Percentiles rank a stretch among this genome's conserved stretches.
These are phyloP conservation scores for Penicillium verrucosum DNA, from an alignment of 2,329 filamentous ascomycete species.

Conservation along the genomic window DNA sequence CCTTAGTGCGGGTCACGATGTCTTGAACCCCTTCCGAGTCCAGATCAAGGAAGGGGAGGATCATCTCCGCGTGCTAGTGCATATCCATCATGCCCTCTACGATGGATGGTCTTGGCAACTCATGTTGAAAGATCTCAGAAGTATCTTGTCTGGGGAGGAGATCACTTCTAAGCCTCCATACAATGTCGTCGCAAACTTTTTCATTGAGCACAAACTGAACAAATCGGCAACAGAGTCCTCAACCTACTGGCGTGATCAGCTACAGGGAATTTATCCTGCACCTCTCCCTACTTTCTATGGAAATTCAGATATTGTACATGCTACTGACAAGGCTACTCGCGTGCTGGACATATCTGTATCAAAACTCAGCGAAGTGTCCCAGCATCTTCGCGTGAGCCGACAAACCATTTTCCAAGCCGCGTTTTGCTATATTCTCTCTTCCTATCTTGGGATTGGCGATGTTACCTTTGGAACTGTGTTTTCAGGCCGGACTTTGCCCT, in stretches of 20 bases:
- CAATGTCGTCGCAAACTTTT: constrained; percentile 54
- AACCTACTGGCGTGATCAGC: constrained; percentile 67
- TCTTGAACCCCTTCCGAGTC: constrained; percentile 62
- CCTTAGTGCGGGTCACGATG: constrained; percentile 31
- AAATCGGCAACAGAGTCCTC: constrained; percentile 44
- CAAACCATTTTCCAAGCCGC: constrained; percentile 76
- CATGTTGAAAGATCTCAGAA: constrained; percentile 63
- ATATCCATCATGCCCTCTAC: constrained; percentile 80
- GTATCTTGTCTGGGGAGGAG: constrained; percentile 43
- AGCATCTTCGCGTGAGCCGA: constrained; percentile 52
- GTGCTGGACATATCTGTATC: constrained; percentile 36
- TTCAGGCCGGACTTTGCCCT: constrained; percentile 73
- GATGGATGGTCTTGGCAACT: constrained; percentile 92
- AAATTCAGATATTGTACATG: constrained; percentile 22
- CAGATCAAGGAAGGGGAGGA: constrained; percentile 46
- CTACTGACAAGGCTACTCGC: constrained; percentile 28
- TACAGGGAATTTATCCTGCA: constrained; percentile 56
- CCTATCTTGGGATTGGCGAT: constrained; percentile 63
- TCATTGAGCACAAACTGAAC: constrained; percentile 31
- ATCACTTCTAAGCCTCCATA: constrained; percentile 56
- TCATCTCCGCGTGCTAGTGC: constrained; percentile 42
- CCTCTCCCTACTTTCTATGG: constrained; percentile 59
- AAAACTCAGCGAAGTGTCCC: constrained; percentile 38
- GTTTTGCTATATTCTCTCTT: constrained; percentile 62
- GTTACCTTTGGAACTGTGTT: constrained; percentile 74